Conservation (phyloP, 2,329 filamentous ascomycete genomes). For the Fusarium algeriense region DNA sequence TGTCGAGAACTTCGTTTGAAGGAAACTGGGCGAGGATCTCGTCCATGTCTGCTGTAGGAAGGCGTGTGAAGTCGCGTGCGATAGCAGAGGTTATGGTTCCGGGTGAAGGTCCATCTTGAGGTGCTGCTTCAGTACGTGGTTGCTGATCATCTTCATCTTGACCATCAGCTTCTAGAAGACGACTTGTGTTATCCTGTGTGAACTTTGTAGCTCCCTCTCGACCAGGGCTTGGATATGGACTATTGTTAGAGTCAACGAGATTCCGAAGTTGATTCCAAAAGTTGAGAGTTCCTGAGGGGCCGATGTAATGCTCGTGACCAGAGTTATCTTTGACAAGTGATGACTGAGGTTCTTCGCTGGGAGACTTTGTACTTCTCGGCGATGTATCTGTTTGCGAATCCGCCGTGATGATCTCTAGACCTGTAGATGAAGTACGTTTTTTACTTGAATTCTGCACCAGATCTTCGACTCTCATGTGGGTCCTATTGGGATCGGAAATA, state of each 20-base stretch:
- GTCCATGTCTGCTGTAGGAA: slow-evolving; percentile 45
- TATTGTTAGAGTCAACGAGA: slow-evolving; percentile 45
- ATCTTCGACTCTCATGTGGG: slow-evolving; percentile 32
- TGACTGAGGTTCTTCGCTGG: slow-evolving; percentile 38
- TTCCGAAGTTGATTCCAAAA: slow-evolving; percentile 53
- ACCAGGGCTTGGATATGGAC: background rate
- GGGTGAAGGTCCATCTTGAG: slow-evolving; percentile 43
- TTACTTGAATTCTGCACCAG: slow-evolving; percentile 12
- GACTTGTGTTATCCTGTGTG: slow-evolving; percentile 34
- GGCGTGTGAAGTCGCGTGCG: slow-evolving; percentile 47
- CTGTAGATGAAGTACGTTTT: background rate
- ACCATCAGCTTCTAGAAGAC: slow-evolving; percentile 31
- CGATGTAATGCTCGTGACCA: slow-evolving; percentile 54
- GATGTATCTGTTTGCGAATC: background rate
- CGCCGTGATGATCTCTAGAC: slow-evolving; percentile 3
- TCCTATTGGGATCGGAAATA: slow-evolving; percentile 34
- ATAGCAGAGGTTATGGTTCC: slow-evolving; percentile 46
- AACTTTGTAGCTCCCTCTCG: slow-evolving; percentile 21
- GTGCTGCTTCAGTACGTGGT: background rate
- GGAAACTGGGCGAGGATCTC: slow-evolving; percentile 48
- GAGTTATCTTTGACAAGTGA: slow-evolving; percentile 51
- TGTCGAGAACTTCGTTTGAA: slow-evolving; percentile 45
- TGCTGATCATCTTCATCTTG: slow-evolving; percentile 31
- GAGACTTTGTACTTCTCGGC: slow-evolving; percentile 21
- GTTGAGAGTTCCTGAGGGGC: slow-evolving; percentile 53